A percentile compares a stretch with the other conserved stretches of the same genome.
Evolutionary conservation across 768 basidiomycete genomes (phyloP).

Genomic region (Tricholoma sp.): DNA sequence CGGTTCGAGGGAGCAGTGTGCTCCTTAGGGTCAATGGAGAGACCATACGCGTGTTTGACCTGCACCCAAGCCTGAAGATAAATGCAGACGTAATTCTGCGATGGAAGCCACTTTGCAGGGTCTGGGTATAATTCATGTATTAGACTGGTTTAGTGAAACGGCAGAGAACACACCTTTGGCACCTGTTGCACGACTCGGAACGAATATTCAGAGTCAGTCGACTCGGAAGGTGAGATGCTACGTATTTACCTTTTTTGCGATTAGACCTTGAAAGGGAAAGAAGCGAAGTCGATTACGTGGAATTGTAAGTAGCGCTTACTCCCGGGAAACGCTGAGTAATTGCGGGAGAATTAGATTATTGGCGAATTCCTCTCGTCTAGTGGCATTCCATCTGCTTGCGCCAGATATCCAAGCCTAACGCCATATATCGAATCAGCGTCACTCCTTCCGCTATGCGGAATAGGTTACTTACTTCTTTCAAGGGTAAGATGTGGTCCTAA

Average conservation of each 20-base stretch:
- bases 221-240: slow-evolving; percentile 16
- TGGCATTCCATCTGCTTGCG: slow-evolving; percentile 45
- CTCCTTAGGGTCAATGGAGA: slow-evolving; percentile 34
- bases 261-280: background rate
- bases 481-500: slow-evolving; percentile 49
- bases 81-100: slow-evolving; percentile 43
- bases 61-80: slow-evolving; percentile 51
- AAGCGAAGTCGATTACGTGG: slow-evolving; percentile 26
- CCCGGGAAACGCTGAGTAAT: slow-evolving; percentile 36
- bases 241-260: slow-evolving; percentile 32
- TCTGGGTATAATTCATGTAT: slow-evolving; percentile 23
- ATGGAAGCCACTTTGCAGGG: slow-evolving; percentile 47
- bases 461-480: slow-evolving; percentile 37
- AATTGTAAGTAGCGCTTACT: no score
- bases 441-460: no score
- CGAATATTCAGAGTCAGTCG: no score
- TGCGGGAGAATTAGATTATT: slow-evolving; percentile 54
- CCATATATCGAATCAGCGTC: background rate
- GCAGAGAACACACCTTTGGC: slow-evolving; percentile 30
- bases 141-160: background rate
- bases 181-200: no score
- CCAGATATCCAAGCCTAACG: slow-evolving; percentile 51
- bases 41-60: slow-evolving; percentile 44
- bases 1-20: no score
- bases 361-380: slow-evolving; percentile 46